Evolutionary conservation across 106 monocot species (phyloP).

Genomic region (Acanthochlamys bracteata): DNA sequence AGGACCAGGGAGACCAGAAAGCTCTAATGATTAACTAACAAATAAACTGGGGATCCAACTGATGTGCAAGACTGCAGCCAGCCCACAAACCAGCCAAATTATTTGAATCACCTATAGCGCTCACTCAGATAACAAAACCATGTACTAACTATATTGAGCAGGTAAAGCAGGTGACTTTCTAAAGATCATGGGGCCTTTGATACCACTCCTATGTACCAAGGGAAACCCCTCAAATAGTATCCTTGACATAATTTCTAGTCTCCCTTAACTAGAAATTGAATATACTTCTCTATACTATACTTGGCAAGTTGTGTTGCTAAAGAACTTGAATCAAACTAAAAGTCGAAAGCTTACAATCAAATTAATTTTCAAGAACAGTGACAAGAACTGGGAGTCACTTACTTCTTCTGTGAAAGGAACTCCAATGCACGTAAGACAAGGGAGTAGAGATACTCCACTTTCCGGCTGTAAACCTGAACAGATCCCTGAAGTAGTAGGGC

Average conservation of each 20-base stretch:
- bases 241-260: background rate
- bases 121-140: no score
- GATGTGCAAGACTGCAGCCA: no score
- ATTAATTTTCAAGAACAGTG: background rate
- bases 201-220: no score
- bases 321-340: background rate
- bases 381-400: conserved; percentile 1
- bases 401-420: conserved; percentile 82
- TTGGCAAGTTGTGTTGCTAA: background rate
- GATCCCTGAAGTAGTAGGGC: conserved; percentile 88
- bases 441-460: conserved; percentile 86
- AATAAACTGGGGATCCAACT: no score
- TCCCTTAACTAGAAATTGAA: background rate
- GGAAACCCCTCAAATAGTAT: background rate
- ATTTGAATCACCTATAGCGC: no score
- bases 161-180: no score
- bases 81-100: no score
- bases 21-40: no score
- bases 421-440: conserved; percentile 75
- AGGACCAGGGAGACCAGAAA: no score
- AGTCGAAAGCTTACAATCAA: background rate
- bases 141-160: no score
- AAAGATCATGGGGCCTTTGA: no score
- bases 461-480: conserved; percentile 87
- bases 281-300: background rate